Percentiles rank a stretch among this genome's conserved stretches.
Evolutionary conservation across 75 land plant genomes (phyloP).

Genomic region (Pseudotsuga menziesii): DNA sequence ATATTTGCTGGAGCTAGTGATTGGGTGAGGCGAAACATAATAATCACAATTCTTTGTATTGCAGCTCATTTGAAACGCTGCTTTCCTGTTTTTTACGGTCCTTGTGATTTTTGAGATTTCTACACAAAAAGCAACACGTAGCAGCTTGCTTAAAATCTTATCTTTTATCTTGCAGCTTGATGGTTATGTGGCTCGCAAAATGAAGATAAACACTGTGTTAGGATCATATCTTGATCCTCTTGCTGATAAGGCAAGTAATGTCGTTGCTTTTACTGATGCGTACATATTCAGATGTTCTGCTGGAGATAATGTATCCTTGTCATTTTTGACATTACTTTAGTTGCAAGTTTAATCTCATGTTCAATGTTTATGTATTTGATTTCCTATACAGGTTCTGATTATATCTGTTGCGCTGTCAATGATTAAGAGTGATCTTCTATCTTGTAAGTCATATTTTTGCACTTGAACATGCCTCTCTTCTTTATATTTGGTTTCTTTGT

Average conservation of each 20-base stretch:
- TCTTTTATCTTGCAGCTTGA: conserved; percentile 59
- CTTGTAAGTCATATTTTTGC: conserved; percentile 55
- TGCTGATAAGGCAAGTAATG: conserved; percentile 79
- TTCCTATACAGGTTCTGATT: conserved; percentile 65
- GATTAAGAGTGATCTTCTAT: conserved; percentile 73
- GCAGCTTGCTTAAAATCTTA: conserved; percentile 1
- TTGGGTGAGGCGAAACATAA: conserved; percentile 60
- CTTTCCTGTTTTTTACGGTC: background rate
- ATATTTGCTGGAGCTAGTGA: conserved; percentile 85
- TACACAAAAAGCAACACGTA: background rate
- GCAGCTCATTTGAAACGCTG: background rate
- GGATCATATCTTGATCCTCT: conserved; percentile 98
- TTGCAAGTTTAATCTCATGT: conserved; percentile 2
- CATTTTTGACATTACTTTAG: background rate
- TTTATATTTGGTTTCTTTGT: background rate
- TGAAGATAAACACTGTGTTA: conserved; percentile 73
- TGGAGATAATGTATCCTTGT: background rate
- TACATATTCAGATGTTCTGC: background rate
- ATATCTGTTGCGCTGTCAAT: conserved; percentile 94
- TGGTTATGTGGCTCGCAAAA: conserved; percentile 86
- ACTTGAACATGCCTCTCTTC: background rate
- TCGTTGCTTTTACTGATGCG: background rate
- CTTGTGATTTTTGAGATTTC: background rate
- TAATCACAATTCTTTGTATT: background rate
- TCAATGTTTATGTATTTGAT: background rate